phyloP scores from a whole-genome alignment of 73 alveolate species.

The Uronychia binucleata region DNA sequence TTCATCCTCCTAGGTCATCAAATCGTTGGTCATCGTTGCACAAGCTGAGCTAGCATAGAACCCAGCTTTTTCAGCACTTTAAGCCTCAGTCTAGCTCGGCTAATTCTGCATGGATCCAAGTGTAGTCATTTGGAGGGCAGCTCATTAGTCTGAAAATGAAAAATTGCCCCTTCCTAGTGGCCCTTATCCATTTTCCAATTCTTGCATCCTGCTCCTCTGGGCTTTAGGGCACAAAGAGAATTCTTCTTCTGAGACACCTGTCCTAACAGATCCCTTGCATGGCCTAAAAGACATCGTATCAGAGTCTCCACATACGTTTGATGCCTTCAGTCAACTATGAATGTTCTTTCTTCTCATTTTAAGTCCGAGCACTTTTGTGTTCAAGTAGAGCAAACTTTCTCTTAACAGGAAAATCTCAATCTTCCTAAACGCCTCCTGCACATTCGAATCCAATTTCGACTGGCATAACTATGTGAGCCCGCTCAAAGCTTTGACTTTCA shows the following conservation, averaged over 20 bases:
- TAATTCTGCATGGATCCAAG: too few species aligned
- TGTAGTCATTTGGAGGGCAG: too few species aligned
- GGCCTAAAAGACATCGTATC: neutral
- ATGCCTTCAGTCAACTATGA: neutral
- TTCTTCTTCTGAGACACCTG: neutral
- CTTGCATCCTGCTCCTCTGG: neutral
- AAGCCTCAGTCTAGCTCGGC: neutral
- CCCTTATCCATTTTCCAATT: neutral
- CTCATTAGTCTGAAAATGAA: too few species aligned
- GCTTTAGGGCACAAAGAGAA: neutral
- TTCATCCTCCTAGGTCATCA: neutral
- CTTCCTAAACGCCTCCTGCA: neutral
- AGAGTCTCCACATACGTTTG: too few species aligned
- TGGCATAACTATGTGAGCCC: too few species aligned
- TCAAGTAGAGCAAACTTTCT: neutral
- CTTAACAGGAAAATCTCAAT: neutral
- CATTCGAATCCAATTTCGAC: too few species aligned
- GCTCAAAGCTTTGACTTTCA: too few species aligned
- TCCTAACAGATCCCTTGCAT: neutral
- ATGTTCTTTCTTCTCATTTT: neutral
- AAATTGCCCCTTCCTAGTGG: too few species aligned
- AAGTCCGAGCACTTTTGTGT: neutral
- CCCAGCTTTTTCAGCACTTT: neutral
- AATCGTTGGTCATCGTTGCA: too few species aligned
- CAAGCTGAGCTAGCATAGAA: neutral